Conservation (phyloP, 2,329 filamentous ascomycete species). For the Acrocalymma vagum region DNA sequence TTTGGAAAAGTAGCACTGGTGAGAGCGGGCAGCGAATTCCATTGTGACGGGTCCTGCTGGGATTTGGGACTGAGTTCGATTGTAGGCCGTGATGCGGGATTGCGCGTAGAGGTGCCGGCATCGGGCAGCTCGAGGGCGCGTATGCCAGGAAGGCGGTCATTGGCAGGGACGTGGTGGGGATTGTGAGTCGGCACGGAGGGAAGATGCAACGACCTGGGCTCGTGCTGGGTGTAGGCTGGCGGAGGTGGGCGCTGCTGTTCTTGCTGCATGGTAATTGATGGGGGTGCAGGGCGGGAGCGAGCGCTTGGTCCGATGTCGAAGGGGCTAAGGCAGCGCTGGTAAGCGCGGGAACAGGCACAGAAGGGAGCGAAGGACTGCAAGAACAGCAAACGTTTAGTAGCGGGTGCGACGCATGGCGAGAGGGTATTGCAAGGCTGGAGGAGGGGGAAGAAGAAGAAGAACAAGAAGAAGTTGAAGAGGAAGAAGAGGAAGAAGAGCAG, state of each 20-base stretch:
- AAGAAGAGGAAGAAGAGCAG: too few species aligned
- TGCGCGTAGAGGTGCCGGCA: constrained; percentile 32
- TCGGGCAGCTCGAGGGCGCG: constrained; percentile 52
- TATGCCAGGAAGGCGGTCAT: constrained; percentile 53
- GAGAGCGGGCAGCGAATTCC: constrained; percentile 35
- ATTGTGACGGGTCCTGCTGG: constrained; percentile 31
- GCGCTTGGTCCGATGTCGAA: too few species aligned
- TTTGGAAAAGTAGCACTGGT: constrained; percentile 38
- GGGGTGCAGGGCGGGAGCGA: not conserved
- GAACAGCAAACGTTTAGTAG: too few species aligned
- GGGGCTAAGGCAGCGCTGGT: too few species aligned
- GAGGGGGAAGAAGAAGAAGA: too few species aligned
- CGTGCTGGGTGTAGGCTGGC: constrained; percentile 53
- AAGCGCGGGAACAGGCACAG: too few species aligned
- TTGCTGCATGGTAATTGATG: constrained; percentile 33
- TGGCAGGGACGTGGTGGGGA: constrained; percentile 25
- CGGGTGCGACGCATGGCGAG: too few species aligned
- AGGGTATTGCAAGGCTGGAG: too few species aligned
- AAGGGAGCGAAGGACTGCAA: too few species aligned
- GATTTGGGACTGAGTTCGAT: constrained; percentile 46
- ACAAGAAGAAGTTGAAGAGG: too few species aligned
- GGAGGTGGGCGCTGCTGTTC: constrained; percentile 50
- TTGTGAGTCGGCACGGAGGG: constrained; percentile 52
- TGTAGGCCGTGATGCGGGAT: too few species aligned
- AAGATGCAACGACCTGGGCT: constrained; percentile 50